A percentile compares a stretch with the other conserved stretches of the same genome.
These are phyloP conservation scores for Calonectria pseudoturangicola DNA, from an alignment of 2,329 filamentous ascomycete genomes.

Conservation along the genomic window DNA sequence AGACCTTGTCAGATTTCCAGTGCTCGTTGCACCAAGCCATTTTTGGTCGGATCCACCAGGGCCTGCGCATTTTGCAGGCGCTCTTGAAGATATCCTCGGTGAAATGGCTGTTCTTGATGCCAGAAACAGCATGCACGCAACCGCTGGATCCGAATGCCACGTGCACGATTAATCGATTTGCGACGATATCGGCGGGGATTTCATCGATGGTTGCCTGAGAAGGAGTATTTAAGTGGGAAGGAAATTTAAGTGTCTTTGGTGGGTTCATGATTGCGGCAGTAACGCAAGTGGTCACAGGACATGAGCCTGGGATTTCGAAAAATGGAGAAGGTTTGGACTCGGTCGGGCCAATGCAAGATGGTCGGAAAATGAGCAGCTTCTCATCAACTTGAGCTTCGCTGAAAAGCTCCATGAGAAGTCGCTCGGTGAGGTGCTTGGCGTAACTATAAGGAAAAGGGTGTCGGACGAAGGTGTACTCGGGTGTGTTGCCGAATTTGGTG, in stretches of 20 bases:
- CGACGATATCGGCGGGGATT: conserved; percentile 19
- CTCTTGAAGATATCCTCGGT: conserved; percentile 6
- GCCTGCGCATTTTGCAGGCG: conserved; percentile 3
- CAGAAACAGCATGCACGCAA: conserved; percentile 18
- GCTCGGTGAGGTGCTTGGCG: conserved; percentile 15
- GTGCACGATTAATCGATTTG: conserved; percentile 23
- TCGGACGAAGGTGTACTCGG: conserved; percentile 16
- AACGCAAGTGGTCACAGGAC: conserved; percentile 13
- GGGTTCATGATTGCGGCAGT: conserved; percentile 13
- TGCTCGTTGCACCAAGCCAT: conserved; percentile 10
- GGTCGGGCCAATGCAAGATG: conserved; percentile 18
- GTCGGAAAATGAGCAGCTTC: conserved; percentile 20
- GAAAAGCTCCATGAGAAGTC: conserved; percentile 12
- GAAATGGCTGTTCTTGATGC: conserved; percentile 3
- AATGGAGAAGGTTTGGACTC: conserved; percentile 16
- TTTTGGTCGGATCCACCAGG: neutral
- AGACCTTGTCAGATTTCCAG: conserved; percentile 27
- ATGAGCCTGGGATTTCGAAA: conserved; percentile 23
- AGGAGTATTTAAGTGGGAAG: neutral
- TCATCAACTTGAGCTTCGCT: conserved; percentile 1
- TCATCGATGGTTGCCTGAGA: conserved; percentile 8
- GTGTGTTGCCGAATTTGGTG: neutral
- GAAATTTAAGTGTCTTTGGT: neutral
- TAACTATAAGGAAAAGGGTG: conserved; percentile 19
- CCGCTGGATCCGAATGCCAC: conserved; percentile 18